Base-by-base conservation (phyloP, 2,329 filamentous ascomycete genomes). In the Mariannaea elegans region DNA sequence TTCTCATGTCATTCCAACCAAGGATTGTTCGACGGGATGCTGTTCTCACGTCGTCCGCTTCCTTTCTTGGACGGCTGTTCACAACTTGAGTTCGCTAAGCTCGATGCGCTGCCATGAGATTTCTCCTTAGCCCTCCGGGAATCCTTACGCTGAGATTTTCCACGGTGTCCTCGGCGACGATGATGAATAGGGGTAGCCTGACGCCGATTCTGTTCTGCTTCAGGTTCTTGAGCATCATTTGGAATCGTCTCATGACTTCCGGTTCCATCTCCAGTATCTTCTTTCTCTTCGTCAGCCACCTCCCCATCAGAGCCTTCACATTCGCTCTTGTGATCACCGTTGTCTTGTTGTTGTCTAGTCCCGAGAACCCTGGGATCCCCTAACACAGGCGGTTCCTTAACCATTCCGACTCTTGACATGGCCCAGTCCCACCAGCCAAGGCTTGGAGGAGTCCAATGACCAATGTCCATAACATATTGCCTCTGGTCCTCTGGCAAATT, bases 401-500 rank as follows among this genome's bases (percentile, higher is more conserved):
- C 64, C 12, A 76, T 50, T 0, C 74, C 73, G 31, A 75, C 57
- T 36, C 66, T 70, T 1, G 62, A 63, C 36, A 71, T 57, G 1
- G 69, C 65, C 63, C 71, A 73, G 7, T 71, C 65, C 51, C 65
- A 68, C 57, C 72, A 71, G 1, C 67, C 64, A 3, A 62, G 63
- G 1, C 62, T 65, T 0, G 75, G 75, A 2, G 74, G 74, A 14
- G 65, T 57, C 68, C 72, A 77, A 38, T 73, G 71, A 5, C 74
- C 75, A 36, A 77, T 70, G 9, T 73, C 74, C 24, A 69, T 65
- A 12, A 71, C 66, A 27, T 73, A 74, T 16, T 68, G 69, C 0
- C 66, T 61, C 51, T 77, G 75, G 0, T 76, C 72, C n/a, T 71
- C 65, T 1, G 74, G 77, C 4, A 78, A 60, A 29, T 77, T 77